Evolutionary conservation across 2,329 filamentous ascomycete species (phyloP), one percentile per base, ranked within the genome.

Genomic region (Parascedosporium putredinis): DNA sequence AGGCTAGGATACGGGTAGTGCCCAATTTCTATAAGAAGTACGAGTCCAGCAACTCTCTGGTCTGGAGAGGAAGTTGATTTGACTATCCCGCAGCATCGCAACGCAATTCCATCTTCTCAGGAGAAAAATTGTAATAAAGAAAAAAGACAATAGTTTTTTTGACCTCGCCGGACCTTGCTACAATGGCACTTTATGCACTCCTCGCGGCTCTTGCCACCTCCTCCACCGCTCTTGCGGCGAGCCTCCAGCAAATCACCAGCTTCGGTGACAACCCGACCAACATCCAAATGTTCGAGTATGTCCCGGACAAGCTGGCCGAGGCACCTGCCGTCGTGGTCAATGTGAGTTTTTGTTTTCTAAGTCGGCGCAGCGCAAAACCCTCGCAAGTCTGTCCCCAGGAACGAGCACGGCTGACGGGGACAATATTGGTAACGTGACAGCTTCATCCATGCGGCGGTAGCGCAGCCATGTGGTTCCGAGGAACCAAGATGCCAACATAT

Each of bases 291-390:
- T 61, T 53, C 52, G 56, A 57, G 23, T 62, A 61, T 45, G 60
- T 64, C 18, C 67, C 71, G 5, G 59, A 61, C 49, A 62, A 57
- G 8, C 52, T 71, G 6, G 61, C 62, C 2, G 46, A 56, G 2
- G 70, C 63, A 8, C 74, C 75, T 0, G 64, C 68, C 16, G 62
- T 78, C 50, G 63, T 78, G 22, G 69, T 78, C 8, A 48, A 48
- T 20, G 46, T 48, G 16, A 42, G 46, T 20, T 36, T 34, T 36
- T 6, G 33, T 34, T 34, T 14, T n/a, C n/a, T n/a, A n/a, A n/a
- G n/a, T n/a, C n/a, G n/a, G n/a, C n/a, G n/a, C n/a, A n/a, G n/a
- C n/a, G n/a, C n/a, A n/a, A n/a, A n/a, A n/a, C n/a, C n/a, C n/a
- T n/a, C n/a, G n/a, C n/a, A n/a, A n/a, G n/a, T n/a, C n/a, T n/a